phyloP scores from a whole-genome alignment of 768 basidiomycete species.

The Trametes coccinea region DNA sequence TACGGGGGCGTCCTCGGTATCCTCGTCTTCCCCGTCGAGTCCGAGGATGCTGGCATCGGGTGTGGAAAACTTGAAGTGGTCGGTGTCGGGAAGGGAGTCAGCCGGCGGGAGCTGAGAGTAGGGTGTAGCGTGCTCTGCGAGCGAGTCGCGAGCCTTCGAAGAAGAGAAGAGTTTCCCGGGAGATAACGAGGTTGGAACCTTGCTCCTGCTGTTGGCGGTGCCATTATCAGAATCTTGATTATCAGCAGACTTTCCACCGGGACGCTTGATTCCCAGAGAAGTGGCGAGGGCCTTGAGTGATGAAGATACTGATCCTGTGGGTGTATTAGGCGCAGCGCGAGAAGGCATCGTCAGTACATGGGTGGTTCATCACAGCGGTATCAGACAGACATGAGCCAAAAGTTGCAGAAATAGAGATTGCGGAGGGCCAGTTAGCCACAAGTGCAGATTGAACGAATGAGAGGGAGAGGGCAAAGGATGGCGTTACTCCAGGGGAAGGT shows the following conservation, averaged over 20 bases:
- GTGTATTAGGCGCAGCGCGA: background rate
- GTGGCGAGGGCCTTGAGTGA: conserved; percentile 78
- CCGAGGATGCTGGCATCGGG: conserved; percentile 29
- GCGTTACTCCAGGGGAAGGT: no score
- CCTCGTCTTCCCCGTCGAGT: conserved; percentile 2
- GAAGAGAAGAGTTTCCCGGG: conserved; percentile 17
- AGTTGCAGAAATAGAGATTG: no score
- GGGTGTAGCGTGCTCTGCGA: conserved; percentile 21
- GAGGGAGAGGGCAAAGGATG: no score
- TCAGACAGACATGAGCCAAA: no score
- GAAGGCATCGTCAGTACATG: background rate
- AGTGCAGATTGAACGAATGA: no score
- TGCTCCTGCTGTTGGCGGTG: conserved; percentile 24
- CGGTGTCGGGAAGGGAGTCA: conserved; percentile 22
- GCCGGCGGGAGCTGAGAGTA: conserved; percentile 22
- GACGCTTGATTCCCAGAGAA: conserved; percentile 70
- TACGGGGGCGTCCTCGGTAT: conserved; percentile 42
- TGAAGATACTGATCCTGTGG: conserved; percentile 58
- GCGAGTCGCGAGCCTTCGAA: conserved; percentile 16
- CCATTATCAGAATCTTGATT: conserved; percentile 20
- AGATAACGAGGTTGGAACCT: conserved; percentile 25
- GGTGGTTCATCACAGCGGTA: conserved; percentile 1
- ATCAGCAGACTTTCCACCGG: conserved; percentile 27
- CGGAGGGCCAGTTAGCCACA: no score
- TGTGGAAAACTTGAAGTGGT: conserved; percentile 48